These are phyloP conservation scores for Pythium aphanidermatum DNA, from an alignment of 352 stramenopile species.

Conservation along the genomic window DNA sequence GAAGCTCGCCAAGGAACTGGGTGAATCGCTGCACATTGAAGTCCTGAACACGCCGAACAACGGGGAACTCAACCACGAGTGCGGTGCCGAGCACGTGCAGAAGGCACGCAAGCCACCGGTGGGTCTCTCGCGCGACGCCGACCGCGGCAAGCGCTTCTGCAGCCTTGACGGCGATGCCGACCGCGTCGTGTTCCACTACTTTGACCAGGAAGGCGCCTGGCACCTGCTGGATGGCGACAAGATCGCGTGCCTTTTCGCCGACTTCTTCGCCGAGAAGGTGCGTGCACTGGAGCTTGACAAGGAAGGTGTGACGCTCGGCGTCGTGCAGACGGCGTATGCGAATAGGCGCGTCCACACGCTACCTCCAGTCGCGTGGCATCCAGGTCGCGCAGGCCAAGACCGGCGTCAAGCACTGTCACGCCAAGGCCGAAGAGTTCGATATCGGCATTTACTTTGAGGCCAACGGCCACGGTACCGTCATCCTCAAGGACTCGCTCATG, in stretches of 20 bases:
- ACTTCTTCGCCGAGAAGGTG: slow-evolving; percentile 93
- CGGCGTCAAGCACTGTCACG: slow-evolving; percentile 98
- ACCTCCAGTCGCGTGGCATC: slow-evolving; percentile 70
- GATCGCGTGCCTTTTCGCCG: slow-evolving; percentile 94
- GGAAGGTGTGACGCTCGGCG: slow-evolving; percentile 87
- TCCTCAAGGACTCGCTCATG: slow-evolving; percentile 91
- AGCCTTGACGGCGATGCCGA: slow-evolving; percentile 98
- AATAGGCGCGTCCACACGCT: slow-evolving; percentile 95
- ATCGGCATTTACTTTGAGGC: slow-evolving; percentile 99
- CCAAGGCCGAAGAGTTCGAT: slow-evolving; percentile 94
- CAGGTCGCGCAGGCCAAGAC: slow-evolving; percentile 92
- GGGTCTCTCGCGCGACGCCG: slow-evolving; percentile 54
- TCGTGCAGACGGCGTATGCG: slow-evolving; percentile 99
- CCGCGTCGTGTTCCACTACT: slow-evolving; percentile 97
- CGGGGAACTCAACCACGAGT: slow-evolving; percentile 94
- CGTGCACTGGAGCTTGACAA: slow-evolving; percentile 57
- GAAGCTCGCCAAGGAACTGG: slow-evolving; percentile 73
- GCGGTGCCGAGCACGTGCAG: slow-evolving; percentile 96
- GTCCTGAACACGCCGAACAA: slow-evolving; percentile 75
- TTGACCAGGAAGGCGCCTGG: slow-evolving; percentile 68
- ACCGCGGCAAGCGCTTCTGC: slow-evolving; percentile 81
- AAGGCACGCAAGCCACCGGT: slow-evolving; percentile 86
- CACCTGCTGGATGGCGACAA: slow-evolving; percentile 97
- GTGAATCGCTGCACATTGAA: slow-evolving; percentile 76
- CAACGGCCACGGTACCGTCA: slow-evolving; percentile 98